A percentile compares a stretch with the other conserved stretches of the same genome.
These are phyloP conservation scores for Barnettozyma sucrosica DNA, from an alignment of 805 yeast species.

Conservation along the genomic window DNA sequence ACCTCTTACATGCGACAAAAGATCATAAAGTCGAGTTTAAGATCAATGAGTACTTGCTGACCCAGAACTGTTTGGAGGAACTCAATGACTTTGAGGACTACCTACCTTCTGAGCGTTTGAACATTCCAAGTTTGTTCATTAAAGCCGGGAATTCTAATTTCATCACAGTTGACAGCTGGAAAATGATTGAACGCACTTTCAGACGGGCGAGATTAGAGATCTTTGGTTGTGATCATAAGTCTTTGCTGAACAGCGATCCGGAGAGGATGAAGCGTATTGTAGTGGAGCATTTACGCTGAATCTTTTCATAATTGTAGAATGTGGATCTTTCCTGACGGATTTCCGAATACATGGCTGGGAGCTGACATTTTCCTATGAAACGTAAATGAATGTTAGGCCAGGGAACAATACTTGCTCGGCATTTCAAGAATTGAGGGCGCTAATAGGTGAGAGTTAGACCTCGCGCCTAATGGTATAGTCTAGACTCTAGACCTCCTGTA, in stretches of 20 bases:
- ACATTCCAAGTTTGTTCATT: constrained; percentile 32
- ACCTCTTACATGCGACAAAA: constrained; percentile 15
- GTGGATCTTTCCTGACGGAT: too few relatives aligned
- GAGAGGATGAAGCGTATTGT: constrained; percentile 1
- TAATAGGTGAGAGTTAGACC: too few relatives aligned
- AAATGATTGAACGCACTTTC: constrained; percentile 3
- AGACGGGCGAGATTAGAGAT: not conserved
- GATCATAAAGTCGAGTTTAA: constrained; percentile 13
- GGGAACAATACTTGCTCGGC: too few relatives aligned
- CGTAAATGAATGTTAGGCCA: too few relatives aligned
- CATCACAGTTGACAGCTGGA: constrained; percentile 28
- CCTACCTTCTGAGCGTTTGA: not conserved
- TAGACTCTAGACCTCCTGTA: too few relatives aligned
- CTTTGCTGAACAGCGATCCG: not conserved
- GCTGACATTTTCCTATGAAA: too few relatives aligned
- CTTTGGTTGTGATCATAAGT: constrained; percentile 7
- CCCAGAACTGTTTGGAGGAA: constrained; percentile 12
- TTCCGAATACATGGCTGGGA: too few relatives aligned
- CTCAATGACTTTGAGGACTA: constrained; percentile 27
- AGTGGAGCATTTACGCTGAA: not conserved
- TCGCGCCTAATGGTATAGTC: too few relatives aligned
- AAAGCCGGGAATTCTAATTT: constrained; percentile 39
- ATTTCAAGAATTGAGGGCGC: too few relatives aligned
- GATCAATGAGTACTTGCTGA: constrained; percentile 22
- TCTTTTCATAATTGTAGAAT: not conserved